A percentile compares a stretch with the other conserved stretches of the same genome.
Evolutionary conservation across 2,329 filamentous ascomycete species (phyloP).

Genomic region (Aspergillus viridinutans): DNA sequence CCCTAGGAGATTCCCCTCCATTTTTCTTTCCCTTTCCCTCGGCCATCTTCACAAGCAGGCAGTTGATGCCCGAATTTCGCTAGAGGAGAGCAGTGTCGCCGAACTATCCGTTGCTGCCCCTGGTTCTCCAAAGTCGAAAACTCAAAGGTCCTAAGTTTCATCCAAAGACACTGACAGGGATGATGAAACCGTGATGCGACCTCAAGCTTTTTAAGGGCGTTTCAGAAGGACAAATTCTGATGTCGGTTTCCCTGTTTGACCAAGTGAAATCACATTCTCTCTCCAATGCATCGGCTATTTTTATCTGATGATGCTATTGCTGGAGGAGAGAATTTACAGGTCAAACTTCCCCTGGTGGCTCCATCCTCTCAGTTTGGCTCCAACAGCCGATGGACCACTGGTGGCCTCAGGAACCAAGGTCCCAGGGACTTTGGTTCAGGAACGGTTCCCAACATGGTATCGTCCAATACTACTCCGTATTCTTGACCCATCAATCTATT

Average conservation of each 20-base stretch:
- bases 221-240: neutral
- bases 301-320: neutral
- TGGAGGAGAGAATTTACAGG: neutral
- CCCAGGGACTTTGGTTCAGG: constrained; percentile 8
- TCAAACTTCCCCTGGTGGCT: neutral
- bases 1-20: neutral
- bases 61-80: neutral
- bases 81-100: neutral
- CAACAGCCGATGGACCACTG: neutral
- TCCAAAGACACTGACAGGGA: neutral
- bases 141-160: neutral
- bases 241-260: neutral
- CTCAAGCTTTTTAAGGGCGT: neutral
- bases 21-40: neutral
- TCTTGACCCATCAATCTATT: neutral
- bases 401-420: constrained; percentile 11
- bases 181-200: neutral
- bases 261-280: neutral
- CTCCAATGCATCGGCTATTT: neutral
- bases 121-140: neutral
- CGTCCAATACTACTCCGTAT: neutral
- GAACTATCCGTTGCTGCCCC: neutral
- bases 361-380: neutral
- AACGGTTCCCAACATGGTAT: constrained; percentile 6
- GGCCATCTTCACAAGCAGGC: neutral